Evolutionary conservation across 2,329 filamentous ascomycete species (phyloP), one percentile per base, ranked within the genome.

Genomic region (Ophiostoma piceae): DNA sequence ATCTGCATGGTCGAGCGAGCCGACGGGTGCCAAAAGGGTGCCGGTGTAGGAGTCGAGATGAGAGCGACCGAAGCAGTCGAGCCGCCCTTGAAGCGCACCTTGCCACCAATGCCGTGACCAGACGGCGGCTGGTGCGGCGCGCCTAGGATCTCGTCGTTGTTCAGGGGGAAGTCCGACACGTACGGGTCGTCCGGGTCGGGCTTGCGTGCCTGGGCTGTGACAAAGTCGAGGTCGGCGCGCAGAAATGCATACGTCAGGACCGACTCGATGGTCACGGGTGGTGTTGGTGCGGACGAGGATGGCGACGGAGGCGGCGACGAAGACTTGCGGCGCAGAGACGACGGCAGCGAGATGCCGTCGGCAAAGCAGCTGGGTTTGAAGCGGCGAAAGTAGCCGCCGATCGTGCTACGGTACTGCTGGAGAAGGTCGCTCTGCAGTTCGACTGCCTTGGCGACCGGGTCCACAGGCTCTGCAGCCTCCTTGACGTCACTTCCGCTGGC

Each of bases 11-110:
- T 96, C 0, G 91, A 92, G 3, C 92, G 90, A 0, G 92, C 90
- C 3, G 89, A 87, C 0, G 95, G 95, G 76, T 98, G 92, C 95
- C 95, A 99, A 79, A 96, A 99, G 0, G 95, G 95, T 0, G 90
- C 90, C 0, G 94, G 90, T 0, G 92, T 96, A 0, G 94, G 93
- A 0, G 95, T 98, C 0, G 93, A 96, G 70, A 99, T 92, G 76
- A 99, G 85, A 0, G 90, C 94, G 22, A 97, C 83, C 22, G 92
- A 96, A 60, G 92, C 94, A 1, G 95, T 99, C 68, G 93, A 97
- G 70, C 95, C 95, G 71, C 95, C 95, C 76, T 94, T 92, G 83
- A 98, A 98, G 71, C 92, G 90, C 37, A 84, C 88, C 2, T 84
- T 80, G 9, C 92, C 92, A 37, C 92, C 92, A 72, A 96, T 94